Conservation (phyloP, 2,329 filamentous ascomycete species). For the Colletotrichum higginsianum region DNA sequence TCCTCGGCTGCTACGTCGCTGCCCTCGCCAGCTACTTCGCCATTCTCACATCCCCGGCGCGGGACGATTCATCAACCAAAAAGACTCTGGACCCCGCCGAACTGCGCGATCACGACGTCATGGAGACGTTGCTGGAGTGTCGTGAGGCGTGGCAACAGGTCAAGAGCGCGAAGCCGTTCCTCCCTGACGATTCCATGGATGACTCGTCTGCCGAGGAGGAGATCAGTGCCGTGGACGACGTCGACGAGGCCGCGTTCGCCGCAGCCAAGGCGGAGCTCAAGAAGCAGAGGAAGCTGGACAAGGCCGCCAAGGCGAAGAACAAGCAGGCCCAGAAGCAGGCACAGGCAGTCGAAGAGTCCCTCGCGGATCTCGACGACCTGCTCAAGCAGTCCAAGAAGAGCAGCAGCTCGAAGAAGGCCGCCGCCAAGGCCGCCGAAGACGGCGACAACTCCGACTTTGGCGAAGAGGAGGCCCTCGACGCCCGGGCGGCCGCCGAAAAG, state of each 20-base stretch:
- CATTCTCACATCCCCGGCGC: conserved; percentile 85
- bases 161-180: conserved; percentile 72
- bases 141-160: conserved; percentile 85
- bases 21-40: conserved; percentile 95
- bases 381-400: conserved; percentile 59
- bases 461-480: conserved; percentile 86
- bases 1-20: conserved; percentile 88
- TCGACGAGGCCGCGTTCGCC: conserved; percentile 46
- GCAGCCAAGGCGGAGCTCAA: conserved; percentile 50
- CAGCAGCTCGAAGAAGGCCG: conserved; percentile 64
- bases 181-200: conserved; percentile 50
- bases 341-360: conserved; percentile 77
- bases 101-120: conserved; percentile 90
- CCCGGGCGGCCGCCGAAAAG: conserved; percentile 87
- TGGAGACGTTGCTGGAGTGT: conserved; percentile 86
- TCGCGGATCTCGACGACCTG: conserved; percentile 79
- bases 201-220: conserved; percentile 54
- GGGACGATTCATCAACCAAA: conserved; percentile 67
- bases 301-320: conserved; percentile 56
- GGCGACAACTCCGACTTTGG: conserved; percentile 90
- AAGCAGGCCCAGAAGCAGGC: conserved; percentile 69
- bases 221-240: conserved; percentile 45
- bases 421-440: conserved; percentile 56
- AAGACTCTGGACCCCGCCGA: conserved; percentile 82
- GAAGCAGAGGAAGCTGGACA: conserved; percentile 59